A percentile compares a stretch with the other conserved stretches of the same genome.
Conservation (phyloP, 768 basidiomycete species). For the Serendipita sp. region DNA sequence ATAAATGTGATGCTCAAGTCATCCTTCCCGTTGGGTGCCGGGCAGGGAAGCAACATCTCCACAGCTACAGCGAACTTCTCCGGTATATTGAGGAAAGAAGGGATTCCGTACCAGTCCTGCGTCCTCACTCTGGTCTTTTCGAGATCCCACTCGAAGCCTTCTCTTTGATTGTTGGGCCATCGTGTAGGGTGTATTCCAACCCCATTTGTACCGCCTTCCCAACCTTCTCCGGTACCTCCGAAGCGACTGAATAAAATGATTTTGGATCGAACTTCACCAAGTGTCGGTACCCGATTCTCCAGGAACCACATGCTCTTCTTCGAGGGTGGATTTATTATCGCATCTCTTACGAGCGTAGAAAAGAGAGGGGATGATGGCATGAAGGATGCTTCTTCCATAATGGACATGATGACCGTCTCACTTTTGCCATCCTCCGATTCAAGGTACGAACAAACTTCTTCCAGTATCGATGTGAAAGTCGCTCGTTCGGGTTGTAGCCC, state of each 20-base stretch:
- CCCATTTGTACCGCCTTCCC: conserved; percentile 52
- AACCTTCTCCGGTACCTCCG: conserved; percentile 48
- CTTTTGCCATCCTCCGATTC: conserved; percentile 34
- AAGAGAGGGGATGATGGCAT: conserved; percentile 33
- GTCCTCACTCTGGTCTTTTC: conserved; percentile 44
- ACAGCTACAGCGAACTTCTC: conserved; percentile 58
- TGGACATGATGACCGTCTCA: conserved; percentile 72
- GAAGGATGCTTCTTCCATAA: conserved; percentile 73
- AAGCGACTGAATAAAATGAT: conserved; percentile 78
- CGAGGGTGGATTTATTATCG: conserved; percentile 39
- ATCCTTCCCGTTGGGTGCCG: conserved; percentile 22
- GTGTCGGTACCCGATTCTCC: conserved; percentile 58
- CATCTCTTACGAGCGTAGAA: conserved; percentile 47
- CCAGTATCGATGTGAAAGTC: conserved; percentile 50
- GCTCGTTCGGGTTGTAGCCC: conserved; percentile 56
- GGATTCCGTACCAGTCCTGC: conserved; percentile 83
- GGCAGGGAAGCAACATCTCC: conserved; percentile 31
- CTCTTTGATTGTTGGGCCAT: conserved; percentile 68
- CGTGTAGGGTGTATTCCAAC: conserved; percentile 73
- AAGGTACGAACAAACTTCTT: conserved; percentile 47
- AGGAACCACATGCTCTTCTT: conserved; percentile 60
- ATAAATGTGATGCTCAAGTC: conserved; percentile 61
- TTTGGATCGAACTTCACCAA: conserved; percentile 78
- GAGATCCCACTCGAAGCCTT: conserved; percentile 62
- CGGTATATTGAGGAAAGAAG: conserved; percentile 64